Evolutionary conservation across 441 rosid species (phyloP).

Genomic region (Eugenia klotzschiana): DNA sequence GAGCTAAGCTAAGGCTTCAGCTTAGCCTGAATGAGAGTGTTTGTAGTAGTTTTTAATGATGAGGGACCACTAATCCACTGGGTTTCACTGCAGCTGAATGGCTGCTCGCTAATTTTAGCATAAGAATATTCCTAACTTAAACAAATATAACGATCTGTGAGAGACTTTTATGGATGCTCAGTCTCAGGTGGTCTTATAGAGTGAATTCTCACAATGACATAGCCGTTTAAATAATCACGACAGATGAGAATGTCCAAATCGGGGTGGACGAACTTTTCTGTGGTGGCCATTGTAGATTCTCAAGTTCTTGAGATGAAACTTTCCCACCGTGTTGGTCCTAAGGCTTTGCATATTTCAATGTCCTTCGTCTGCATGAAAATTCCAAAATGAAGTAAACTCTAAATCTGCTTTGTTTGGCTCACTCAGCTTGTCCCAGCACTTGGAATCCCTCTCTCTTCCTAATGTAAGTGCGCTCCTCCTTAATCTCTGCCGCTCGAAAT

Average conservation of each 20-base stretch:
- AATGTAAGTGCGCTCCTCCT: slow-evolving; percentile 43
- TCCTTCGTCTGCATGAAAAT: background rate
- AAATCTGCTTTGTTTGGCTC: slow-evolving; percentile 17
- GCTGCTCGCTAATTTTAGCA: background rate
- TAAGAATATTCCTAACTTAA: slow-evolving; percentile 13
- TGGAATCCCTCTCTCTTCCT: slow-evolving; percentile 83
- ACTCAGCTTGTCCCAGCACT: slow-evolving; percentile 76
- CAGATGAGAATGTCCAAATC: background rate
- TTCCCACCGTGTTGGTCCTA: background rate
- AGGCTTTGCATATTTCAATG: background rate
- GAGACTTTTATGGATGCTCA: background rate
- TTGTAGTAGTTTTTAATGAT: slow-evolving; percentile 13
- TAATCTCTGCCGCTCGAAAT: background rate
- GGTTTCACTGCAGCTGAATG: slow-evolving; percentile 11
- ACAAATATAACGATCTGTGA: background rate
- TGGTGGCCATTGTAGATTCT: background rate
- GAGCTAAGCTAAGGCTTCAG: slow-evolving; percentile 11
- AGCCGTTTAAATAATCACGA: background rate
- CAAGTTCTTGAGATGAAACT: background rate
- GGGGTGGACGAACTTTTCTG: background rate
- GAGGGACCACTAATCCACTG: slow-evolving; percentile 24
- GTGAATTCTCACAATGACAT: background rate
- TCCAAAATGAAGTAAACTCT: slow-evolving; percentile 3
- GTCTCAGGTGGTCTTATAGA: background rate
- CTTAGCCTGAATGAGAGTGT: slow-evolving; percentile 10